phyloP scores from a whole-genome alignment of 78 protist species.

The Monosiga brevicollis region DNA sequence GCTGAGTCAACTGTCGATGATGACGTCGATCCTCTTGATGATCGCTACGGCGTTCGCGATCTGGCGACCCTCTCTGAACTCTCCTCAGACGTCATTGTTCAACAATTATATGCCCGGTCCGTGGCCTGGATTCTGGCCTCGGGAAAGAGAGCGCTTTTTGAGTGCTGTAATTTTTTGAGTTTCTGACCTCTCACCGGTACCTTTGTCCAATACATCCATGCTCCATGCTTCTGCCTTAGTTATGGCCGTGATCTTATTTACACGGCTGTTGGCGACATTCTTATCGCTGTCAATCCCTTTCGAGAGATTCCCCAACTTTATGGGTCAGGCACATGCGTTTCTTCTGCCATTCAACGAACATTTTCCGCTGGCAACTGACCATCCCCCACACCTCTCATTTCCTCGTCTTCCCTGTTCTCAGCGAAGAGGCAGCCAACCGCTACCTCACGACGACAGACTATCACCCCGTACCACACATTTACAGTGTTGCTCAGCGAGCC shows the following conservation, averaged over 20 bases:
- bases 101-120: background rate
- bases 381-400: background rate
- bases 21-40: background rate
- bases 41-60: background rate
- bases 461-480: slow-evolving; percentile 64
- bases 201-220: background rate
- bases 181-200: background rate
- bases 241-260: background rate
- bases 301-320: background rate
- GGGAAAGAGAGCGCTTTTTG: background rate
- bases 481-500: slow-evolving; percentile 65
- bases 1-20: background rate
- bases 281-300: background rate
- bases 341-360: background rate
- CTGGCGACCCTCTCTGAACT: background rate
- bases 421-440: background rate
- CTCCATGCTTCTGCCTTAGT: background rate
- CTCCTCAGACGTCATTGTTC: background rate
- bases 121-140: too few relatives aligned
- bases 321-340: background rate
- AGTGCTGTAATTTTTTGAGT: background rate
- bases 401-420: background rate
- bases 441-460: slow-evolving; percentile 38
- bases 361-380: background rate
- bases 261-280: background rate